Conservation (phyloP, 192 early-diverging fungal species). For the Coemansia reversa region DNA sequence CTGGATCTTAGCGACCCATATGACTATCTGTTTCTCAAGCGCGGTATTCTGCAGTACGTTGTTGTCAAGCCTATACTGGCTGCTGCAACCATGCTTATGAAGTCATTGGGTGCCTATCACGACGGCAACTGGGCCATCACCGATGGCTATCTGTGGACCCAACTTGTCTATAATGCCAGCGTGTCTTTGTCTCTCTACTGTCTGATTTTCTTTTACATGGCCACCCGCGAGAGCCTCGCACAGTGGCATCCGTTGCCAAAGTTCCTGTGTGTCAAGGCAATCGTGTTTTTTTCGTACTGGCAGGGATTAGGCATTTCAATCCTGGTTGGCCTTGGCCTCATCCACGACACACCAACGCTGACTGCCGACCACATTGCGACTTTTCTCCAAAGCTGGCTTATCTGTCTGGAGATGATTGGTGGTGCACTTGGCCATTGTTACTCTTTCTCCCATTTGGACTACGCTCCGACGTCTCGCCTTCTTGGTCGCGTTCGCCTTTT, state of each 20-base stretch:
- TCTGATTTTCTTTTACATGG: conserved; percentile 83
- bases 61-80: conserved; percentile 83
- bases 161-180: conserved; percentile 82
- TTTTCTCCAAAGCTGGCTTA: conserved; percentile 86
- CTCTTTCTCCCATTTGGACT: conserved; percentile 83
- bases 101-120: conserved; percentile 68
- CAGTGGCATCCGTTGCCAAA: conserved; percentile 87
- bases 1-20: conserved; percentile 86
- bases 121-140: conserved; percentile 74
- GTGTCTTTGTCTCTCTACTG: conserved; percentile 87
- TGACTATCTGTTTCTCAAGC: conserved; percentile 80
- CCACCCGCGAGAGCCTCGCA: conserved; percentile 69
- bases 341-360: conserved; percentile 63
- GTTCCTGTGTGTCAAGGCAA: conserved; percentile 90
- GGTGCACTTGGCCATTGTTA: conserved; percentile 78
- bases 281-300: conserved; percentile 95
- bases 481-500: conserved; percentile 74
- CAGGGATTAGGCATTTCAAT: conserved; percentile 84
- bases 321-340: conserved; percentile 70
- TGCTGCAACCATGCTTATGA: conserved; percentile 76
- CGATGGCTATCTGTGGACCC: conserved; percentile 77
- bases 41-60: conserved; percentile 93
- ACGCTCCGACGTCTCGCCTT: conserved; percentile 63
- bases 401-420: conserved; percentile 87
- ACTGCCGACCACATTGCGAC: conserved; percentile 70